Conservation (phyloP, 2,329 filamentous ascomycete species). For the Coniochaeta hoffmannii region DNA sequence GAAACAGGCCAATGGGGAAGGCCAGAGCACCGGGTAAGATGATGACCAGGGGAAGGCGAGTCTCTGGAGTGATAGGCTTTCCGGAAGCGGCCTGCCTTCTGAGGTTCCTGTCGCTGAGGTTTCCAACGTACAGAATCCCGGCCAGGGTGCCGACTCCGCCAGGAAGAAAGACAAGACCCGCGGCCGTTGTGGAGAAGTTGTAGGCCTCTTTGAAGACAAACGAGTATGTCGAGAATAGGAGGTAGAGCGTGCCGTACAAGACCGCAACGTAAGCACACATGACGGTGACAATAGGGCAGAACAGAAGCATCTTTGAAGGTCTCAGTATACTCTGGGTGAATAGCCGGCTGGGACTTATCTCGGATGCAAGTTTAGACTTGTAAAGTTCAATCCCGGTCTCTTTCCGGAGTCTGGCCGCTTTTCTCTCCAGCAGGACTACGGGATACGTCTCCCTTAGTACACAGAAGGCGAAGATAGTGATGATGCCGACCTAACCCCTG, state of each 20-base stretch:
- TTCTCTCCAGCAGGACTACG: conserved; percentile 30
- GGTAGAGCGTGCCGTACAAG: conserved; percentile 40
- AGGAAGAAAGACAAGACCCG: conserved; percentile 39
- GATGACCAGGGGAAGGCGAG: background rate
- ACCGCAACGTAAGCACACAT: conserved; percentile 40
- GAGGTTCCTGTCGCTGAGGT: background rate
- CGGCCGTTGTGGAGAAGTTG: conserved; percentile 32
- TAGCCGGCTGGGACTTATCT: conserved; percentile 12
- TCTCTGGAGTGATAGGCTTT: background rate
- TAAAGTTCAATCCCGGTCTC: conserved; percentile 27
- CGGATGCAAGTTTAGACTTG: background rate
- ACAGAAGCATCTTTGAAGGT: conserved; percentile 39
- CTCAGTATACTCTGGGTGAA: conserved; percentile 36
- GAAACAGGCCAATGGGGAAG: conserved; percentile 33
- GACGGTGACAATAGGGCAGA: conserved; percentile 34
- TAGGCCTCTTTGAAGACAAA: conserved; percentile 38
- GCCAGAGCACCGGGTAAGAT: conserved; percentile 16
- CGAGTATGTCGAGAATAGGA: conserved; percentile 43
- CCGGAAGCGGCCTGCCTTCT: background rate
- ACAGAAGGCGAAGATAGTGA: conserved; percentile 19
- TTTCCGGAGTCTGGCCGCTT: conserved; percentile 30
- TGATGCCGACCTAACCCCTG: background rate
- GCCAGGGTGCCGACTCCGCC: conserved; percentile 33
- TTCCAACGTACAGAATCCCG: conserved; percentile 24
- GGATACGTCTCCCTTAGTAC: conserved; percentile 36